These are phyloP conservation scores for Cordyceps tenuipes DNA, from an alignment of 2,329 filamentous ascomycete species.

Conservation along the genomic window DNA sequence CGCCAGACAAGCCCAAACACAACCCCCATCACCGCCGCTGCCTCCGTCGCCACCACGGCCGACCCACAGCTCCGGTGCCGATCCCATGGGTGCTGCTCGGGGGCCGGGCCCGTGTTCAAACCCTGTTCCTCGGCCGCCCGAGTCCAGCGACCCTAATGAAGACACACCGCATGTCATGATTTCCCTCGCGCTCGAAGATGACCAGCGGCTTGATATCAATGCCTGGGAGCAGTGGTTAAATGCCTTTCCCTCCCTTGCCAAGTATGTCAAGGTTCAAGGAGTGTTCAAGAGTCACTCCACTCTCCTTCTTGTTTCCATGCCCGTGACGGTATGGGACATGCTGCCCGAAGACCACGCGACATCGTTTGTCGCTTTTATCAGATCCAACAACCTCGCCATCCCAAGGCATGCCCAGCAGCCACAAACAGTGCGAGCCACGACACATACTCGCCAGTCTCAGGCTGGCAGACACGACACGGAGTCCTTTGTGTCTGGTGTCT, in stretches of 20 bases:
- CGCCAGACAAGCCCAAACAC: slow-evolving; percentile 19
- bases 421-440: slow-evolving; percentile 16
- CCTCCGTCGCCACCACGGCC: slow-evolving; percentile 24
- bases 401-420: slow-evolving; percentile 19
- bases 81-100: slow-evolving; percentile 17
- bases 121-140: not conserved
- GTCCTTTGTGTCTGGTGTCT: slow-evolving; percentile 25
- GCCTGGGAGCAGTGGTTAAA: slow-evolving; percentile 51
- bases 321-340: slow-evolving; percentile 52
- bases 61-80: slow-evolving; percentile 10
- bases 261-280: slow-evolving; percentile 52
- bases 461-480: slow-evolving; percentile 18
- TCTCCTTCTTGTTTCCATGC: slow-evolving; percentile 47
- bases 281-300: slow-evolving; percentile 55
- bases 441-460: slow-evolving; percentile 16
- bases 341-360: slow-evolving; percentile 49
- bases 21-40: slow-evolving; percentile 26
- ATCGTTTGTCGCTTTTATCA: slow-evolving; percentile 50
- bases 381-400: slow-evolving; percentile 45
- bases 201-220: slow-evolving; percentile 48
- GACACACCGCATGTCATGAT: slow-evolving; percentile 54
- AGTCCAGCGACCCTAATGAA: slow-evolving; percentile 39
- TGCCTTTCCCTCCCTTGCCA: slow-evolving; percentile 48
- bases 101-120: slow-evolving; percentile 20
- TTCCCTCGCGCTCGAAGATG: slow-evolving; percentile 48